Conservation (phyloP, 495 filamentous ascomycete genomes). For the Hypoxylon lienhwacheense region DNA sequence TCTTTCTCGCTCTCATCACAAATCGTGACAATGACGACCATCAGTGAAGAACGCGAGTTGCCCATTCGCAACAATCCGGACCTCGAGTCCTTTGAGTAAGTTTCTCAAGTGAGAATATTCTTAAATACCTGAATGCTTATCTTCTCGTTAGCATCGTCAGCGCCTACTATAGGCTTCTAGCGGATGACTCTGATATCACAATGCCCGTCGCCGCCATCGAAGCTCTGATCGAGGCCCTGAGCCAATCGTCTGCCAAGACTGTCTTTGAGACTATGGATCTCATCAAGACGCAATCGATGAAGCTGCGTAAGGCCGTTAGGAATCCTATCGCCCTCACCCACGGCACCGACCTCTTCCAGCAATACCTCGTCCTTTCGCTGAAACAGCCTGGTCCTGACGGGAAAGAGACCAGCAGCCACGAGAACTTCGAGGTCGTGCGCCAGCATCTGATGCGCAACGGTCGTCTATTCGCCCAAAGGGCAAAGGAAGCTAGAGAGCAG, state of each 20-base stretch:
- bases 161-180: constrained; percentile 55
- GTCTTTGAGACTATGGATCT: constrained; percentile 91
- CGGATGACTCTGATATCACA: constrained; percentile 76
- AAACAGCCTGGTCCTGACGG: constrained; percentile 48
- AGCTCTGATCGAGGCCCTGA: constrained; percentile 81
- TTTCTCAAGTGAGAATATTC: neutral
- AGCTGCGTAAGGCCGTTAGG: constrained; percentile 71
- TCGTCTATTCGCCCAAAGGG: constrained; percentile 78
- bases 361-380: constrained; percentile 73
- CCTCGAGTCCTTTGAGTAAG: constrained; percentile 40
- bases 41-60: constrained; percentile 24
- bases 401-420: constrained; percentile 58
- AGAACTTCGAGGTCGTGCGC: constrained; percentile 79
- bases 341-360: constrained; percentile 93
- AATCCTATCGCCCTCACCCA: constrained; percentile 92
- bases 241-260: constrained; percentile 73
- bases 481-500: constrained; percentile 79
- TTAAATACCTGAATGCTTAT: constrained; percentile 9
- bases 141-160: constrained; percentile 54
- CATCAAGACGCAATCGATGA: constrained; percentile 70
- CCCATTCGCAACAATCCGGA: constrained; percentile 38
- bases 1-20: too few relatives aligned
- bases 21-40: constrained; percentile 27
- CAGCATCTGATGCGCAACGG: constrained; percentile 82
- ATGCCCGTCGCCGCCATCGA: constrained; percentile 97